Evolutionary conservation across 208 protist species (phyloP), one percentile per base, ranked within the genome.

Genomic region (Leishmania arabica): DNA sequence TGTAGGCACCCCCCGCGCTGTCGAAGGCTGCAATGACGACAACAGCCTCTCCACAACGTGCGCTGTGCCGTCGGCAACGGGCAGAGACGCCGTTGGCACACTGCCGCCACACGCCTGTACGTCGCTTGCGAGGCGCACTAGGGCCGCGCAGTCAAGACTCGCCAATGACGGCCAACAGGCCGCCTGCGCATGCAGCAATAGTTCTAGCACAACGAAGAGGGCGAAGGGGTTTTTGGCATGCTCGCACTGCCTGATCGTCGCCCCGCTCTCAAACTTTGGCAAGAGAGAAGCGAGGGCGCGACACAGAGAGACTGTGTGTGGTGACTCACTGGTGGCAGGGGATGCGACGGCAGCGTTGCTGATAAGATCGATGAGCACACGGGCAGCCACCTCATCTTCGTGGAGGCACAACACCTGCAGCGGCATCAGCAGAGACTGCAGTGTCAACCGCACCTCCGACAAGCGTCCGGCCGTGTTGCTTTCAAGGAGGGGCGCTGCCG

Each of bases 381-480:
- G 51, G 8, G 93, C 24, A 78, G 95, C 93, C 49, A 95, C 62
- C 2, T 37, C 72, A 3, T 79, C 70, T 72, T 97, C 92, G 66
- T 82, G 79, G 21, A 96, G 77, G 54, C 88, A 93, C 3, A 98
- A 80, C 56, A 89, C 85, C 83, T 98, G 91, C 62, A 98, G 84
- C 9, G 97, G 96, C 37, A 78, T 77, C 17, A 98, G 78, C 24
- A 98, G 86, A 24, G 94, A 91, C 42, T 89, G 79, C 1, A 87
- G 78, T 74, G 93, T 84, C 58, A 98, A 88, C 78, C 97, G 90
- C 65, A 98, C 89, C 64, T 98, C 96, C 27, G 92, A 92, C 56
- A 98, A 45, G 62, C 96, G 92, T 65, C 92, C 96, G n/a, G 83
- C 87, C 11, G 82, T 51, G 84, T 95, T 92, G 24, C 37, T 76